Evolutionary conservation across 768 basidiomycete species (phyloP).

Genomic region (Pleurotus cornucopiae): DNA sequence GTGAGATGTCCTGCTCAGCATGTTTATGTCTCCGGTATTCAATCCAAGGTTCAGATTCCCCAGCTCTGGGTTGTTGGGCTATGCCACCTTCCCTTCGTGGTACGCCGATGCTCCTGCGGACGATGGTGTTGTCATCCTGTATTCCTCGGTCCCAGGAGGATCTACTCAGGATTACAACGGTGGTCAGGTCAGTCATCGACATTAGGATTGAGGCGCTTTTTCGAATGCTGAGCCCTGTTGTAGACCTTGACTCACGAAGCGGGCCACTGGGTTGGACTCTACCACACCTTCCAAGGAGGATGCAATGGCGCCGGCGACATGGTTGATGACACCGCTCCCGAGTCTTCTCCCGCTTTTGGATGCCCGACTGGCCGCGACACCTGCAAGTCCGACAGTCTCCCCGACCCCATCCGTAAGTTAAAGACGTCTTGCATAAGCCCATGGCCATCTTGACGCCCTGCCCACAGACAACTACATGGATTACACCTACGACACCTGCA

Average conservation of each 20-base stretch:
- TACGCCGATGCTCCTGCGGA: slow-evolving; percentile 25
- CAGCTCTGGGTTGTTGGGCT: slow-evolving; percentile 28
- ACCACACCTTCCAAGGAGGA: slow-evolving; percentile 34
- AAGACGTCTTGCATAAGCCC: no score
- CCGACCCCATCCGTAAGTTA: slow-evolving; percentile 37
- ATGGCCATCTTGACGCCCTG: not conserved
- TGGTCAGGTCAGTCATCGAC: slow-evolving; percentile 11
- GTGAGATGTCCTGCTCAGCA: not conserved
- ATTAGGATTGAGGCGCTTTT: not conserved
- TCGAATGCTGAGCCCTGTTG: not conserved
- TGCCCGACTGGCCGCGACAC: slow-evolving; percentile 35
- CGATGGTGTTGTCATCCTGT: slow-evolving; percentile 30
- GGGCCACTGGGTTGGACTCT: slow-evolving; percentile 35
- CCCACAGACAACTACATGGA: slow-evolving; percentile 48
- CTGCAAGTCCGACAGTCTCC: slow-evolving; percentile 31
- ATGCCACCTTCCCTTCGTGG: slow-evolving; percentile 32
- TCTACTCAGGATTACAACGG: slow-evolving; percentile 23
- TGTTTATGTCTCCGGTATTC: not conserved
- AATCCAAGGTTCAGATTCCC: slow-evolving; percentile 1
- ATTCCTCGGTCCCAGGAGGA: slow-evolving; percentile 22
- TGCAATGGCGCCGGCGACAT: slow-evolving; percentile 19
- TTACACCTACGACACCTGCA: slow-evolving; percentile 47
- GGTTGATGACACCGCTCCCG: slow-evolving; percentile 39
- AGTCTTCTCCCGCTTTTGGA: slow-evolving; percentile 36
- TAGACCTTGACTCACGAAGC: slow-evolving; percentile 34